Evolutionary conservation across 768 basidiomycete genomes (phyloP), one percentile per base, ranked within the genome.

Genomic region (Cystofilobasidium ferigula): DNA sequence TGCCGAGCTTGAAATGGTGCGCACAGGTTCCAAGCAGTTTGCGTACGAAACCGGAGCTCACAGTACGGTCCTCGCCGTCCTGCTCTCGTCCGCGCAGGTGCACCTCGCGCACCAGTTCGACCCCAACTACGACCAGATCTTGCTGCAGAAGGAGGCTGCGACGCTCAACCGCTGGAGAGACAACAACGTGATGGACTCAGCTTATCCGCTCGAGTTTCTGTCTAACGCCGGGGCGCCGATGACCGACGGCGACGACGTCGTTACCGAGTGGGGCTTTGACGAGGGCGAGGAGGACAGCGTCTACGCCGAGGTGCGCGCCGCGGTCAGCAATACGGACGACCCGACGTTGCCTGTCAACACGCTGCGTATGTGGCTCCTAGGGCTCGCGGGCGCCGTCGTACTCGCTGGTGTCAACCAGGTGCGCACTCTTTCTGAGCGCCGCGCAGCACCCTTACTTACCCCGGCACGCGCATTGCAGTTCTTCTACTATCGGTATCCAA

Each of bases 281-380:
- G 67, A 68, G 43, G 67, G 62, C 8, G 67, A 62, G 36, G 67
- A 68, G 24, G 67, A 68, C 57, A 36, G 32, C 9, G 67, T 68
- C 0, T 68, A 68, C 42, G 67, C 67, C 14, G 67, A 68, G 47
- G 67, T 68, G 14, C 20, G 67, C 36, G 67, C 67, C 12, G 67
- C 67, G 22, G 67, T 68, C 54, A 32, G 30, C 18, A 68, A 68
- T 35, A 68, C 67, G 20, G 67, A 68, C 38, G 67, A 68, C 24
- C 57, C 61, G 16, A 40, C 61, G 34, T 57, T 68, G 54, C 67
- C 67, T 22, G 35, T 45, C n/a, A 68, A 68, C 45, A 68, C 67
- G 57, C 30, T 68, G 18, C 18, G 67, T 18, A 61, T 68, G n/a
- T 68, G 67, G 67, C 24, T 68, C 3, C 56, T 68, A 0, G 61